Evolutionary conservation across 768 basidiomycete genomes (phyloP).

Genomic region (Phanerodontia chrysosporium): DNA sequence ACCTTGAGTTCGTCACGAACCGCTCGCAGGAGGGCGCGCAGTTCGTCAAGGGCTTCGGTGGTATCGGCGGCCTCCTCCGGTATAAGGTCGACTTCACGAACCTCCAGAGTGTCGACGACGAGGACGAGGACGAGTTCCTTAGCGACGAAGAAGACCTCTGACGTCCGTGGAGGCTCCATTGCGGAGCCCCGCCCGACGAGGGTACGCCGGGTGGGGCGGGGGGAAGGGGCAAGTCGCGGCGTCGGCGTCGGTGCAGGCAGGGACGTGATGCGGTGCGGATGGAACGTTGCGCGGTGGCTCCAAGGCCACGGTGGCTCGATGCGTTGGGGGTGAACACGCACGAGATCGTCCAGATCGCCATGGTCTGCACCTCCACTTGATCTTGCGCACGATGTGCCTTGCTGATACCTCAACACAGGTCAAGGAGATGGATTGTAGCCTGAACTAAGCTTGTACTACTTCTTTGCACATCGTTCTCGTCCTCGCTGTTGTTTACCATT

Average conservation of each 20-base stretch:
- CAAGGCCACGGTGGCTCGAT: neutral
- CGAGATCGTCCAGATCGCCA: neutral
- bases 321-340: neutral
- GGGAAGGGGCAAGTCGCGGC: conserved; percentile 13
- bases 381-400: neutral
- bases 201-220: conserved; percentile 67
- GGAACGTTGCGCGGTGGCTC: neutral
- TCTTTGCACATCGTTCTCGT: neutral
- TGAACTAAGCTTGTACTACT: neutral
- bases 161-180: conserved; percentile 79
- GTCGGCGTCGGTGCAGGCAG: neutral
- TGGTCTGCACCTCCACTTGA: neutral
- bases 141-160: conserved; percentile 75
- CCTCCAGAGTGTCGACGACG: conserved; percentile 70
- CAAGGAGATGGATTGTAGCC: neutral
- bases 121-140: conserved; percentile 82
- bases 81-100: conserved; percentile 98
- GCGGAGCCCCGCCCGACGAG: conserved; percentile 67
- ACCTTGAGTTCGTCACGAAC: conserved; percentile 94
- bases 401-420: neutral
- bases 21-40: conserved; percentile 96
- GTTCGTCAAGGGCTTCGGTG: conserved; percentile 98
- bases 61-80: conserved; percentile 90
- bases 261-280: neutral
- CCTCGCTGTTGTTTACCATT: neutral